Percentiles rank a stretch among this genome's conserved stretches.
Evolutionary conservation across 257 asterid genomes (phyloP).

Genomic region (Nicotiana tabacum): DNA sequence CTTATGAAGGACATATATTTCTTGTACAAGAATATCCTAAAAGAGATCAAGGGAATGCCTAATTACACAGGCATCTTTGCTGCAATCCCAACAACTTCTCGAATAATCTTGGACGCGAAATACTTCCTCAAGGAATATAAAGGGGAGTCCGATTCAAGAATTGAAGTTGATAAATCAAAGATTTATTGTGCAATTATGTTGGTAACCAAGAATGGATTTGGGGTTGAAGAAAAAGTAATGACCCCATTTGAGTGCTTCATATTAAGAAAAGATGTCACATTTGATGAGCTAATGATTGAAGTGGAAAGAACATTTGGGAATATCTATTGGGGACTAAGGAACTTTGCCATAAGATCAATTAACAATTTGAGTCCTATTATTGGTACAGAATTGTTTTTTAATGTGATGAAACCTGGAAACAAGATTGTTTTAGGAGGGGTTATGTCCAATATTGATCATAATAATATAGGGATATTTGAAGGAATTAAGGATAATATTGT

Average conservation of each 20-base stretch:
- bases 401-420: constrained; percentile 40
- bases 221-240: constrained; percentile 7
- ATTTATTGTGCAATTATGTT: constrained; percentile 41
- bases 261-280: constrained; percentile 32
- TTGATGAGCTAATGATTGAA: constrained; percentile 54
- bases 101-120: constrained; percentile 69
- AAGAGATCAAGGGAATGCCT: constrained; percentile 22
- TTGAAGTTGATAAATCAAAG: constrained; percentile 23
- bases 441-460: constrained; percentile 15
- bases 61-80: constrained; percentile 18
- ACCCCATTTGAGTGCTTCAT: constrained; percentile 52
- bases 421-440: constrained; percentile 40
- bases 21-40: constrained; percentile 42
- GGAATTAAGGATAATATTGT: constrained; percentile 17
- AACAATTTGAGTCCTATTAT: constrained; percentile 18
- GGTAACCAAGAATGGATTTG: background rate
- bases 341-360: constrained; percentile 28
- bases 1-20: constrained; percentile 60
- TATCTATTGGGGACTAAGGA: constrained; percentile 46
- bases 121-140: constrained; percentile 49
- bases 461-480: constrained; percentile 19
- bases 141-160: constrained; percentile 10
- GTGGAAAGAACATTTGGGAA: constrained; percentile 60
- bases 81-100: constrained; percentile 48
- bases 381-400: constrained; percentile 56